These are phyloP conservation scores for Venustampulla echinocandica DNA, from an alignment of 495 filamentous ascomycete genomes.

Conservation along the genomic window DNA sequence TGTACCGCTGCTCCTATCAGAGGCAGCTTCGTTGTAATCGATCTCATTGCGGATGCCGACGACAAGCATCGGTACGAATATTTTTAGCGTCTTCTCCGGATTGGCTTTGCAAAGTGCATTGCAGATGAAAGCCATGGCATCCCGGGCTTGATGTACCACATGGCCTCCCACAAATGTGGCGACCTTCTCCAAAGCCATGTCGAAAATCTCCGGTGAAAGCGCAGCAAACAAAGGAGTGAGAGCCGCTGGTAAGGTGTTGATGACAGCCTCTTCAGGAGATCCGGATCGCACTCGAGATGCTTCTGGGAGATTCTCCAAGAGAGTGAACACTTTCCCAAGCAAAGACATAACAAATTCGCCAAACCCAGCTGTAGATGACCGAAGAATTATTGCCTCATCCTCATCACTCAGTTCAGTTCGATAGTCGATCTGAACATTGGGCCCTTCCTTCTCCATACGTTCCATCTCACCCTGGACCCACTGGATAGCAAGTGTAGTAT, in stretches of 20 bases:
- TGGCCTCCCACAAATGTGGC: constrained; percentile 88
- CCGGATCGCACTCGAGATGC: constrained; percentile 75
- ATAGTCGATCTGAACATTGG: constrained; percentile 78
- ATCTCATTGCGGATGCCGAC: constrained; percentile 93
- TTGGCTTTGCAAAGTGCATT: constrained; percentile 92
- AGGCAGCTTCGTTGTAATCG: constrained; percentile 93
- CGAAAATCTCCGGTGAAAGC: constrained; percentile 88
- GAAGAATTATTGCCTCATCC: constrained; percentile 80
- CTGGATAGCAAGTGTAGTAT: constrained; percentile 72
- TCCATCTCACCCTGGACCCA: constrained; percentile 94
- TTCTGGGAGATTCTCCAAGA: constrained; percentile 92
- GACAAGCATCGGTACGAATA: constrained; percentile 81
- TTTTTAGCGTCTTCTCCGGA: constrained; percentile 82
- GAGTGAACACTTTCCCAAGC: constrained; percentile 86
- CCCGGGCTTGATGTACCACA: constrained; percentile 92
- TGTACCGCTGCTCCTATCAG: constrained; percentile 83
- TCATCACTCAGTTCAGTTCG: constrained; percentile 69
- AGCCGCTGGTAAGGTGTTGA: constrained; percentile 89
- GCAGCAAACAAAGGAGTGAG: constrained; percentile 86
- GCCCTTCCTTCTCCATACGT: constrained; percentile 81
- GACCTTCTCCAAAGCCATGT: constrained; percentile 84
- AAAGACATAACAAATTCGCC: constrained; percentile 86
- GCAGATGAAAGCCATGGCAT: constrained; percentile 98
- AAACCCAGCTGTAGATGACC: constrained; percentile 92
- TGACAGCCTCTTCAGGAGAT: constrained; percentile 92